Conservation (phyloP, 1,284 basidiomycete genomes). For the Stygiomarasmius scandens region DNA sequence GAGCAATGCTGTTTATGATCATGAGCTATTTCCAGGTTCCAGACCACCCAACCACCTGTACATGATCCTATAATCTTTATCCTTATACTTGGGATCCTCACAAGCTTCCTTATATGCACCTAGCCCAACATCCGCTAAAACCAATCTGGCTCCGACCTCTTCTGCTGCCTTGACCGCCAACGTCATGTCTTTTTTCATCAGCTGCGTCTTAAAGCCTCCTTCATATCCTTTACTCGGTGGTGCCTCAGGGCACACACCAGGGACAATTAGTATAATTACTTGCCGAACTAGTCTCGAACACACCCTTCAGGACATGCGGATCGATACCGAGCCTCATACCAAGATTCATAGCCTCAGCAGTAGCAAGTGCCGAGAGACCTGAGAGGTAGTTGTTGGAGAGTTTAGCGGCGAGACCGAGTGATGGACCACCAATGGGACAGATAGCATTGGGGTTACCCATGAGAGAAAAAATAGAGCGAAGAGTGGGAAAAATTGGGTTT, state of each 20-base stretch:
- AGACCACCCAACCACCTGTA: conserved; percentile 34
- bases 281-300: conserved; percentile 39
- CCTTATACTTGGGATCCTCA: conserved; percentile 38
- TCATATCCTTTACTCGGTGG: conserved; percentile 43
- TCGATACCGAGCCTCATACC: conserved; percentile 44
- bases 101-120: conserved; percentile 38
- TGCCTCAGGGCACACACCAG: conserved; percentile 42
- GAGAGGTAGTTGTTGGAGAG: conserved; percentile 45
- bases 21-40: not conserved
- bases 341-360: conserved; percentile 44
- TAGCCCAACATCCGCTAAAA: conserved; percentile 38
- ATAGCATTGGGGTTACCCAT: conserved; percentile 41
- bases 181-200: conserved; percentile 45
- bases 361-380: conserved; percentile 41
- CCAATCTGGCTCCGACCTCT: conserved; percentile 36
- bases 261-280: conserved; percentile 44
- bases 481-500: conserved; percentile 32
- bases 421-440: conserved; percentile 35
- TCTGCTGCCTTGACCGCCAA: conserved; percentile 38
- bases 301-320: conserved; percentile 34
- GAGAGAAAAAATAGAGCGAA: conserved; percentile 31
- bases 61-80: conserved; percentile 38
- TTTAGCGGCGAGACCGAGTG: conserved; percentile 42
- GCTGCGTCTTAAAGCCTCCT: conserved; percentile 43
- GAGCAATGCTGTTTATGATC: not conserved